phyloP scores from a whole-genome alignment of 208 protist genomes.

The Wallacemonas sp. region DNA sequence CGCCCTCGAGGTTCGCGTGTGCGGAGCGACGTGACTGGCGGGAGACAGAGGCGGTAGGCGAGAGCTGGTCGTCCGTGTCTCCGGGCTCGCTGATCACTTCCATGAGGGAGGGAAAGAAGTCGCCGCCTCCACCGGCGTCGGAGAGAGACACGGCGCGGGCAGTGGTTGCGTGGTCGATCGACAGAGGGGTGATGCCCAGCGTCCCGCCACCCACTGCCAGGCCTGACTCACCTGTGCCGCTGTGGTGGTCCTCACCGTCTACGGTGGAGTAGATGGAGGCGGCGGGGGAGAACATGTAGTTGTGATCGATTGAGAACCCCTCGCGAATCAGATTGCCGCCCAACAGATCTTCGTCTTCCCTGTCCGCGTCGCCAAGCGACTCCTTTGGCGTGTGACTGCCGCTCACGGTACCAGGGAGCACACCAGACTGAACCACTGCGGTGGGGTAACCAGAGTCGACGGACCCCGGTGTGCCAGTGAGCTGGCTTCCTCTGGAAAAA shows the following conservation, averaged over 20 bases:
- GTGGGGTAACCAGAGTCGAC: neutral
- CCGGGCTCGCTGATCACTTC: constrained; percentile 3
- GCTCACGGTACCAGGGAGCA: no score
- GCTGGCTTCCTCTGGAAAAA: neutral
- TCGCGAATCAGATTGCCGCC: neutral
- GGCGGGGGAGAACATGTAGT: neutral
- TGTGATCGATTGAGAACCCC: neutral
- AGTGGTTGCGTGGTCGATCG: neutral
- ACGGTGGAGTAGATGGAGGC: neutral
- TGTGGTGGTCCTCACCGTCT: neutral
- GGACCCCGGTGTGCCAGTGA: neutral
- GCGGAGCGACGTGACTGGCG: neutral
- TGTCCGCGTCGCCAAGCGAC: neutral
- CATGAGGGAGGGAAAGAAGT: neutral
- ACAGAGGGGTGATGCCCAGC: no score
- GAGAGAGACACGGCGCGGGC: neutral
- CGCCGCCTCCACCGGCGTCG: neutral
- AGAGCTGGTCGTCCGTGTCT: neutral
- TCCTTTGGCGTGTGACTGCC: neutral
- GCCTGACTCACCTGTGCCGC: neutral
- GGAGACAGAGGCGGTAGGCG: neutral
- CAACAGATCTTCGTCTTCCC: neutral
- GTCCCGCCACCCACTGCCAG: no score
- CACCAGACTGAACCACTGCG: no score
- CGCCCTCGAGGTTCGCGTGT: neutral